These are phyloP conservation scores for Penicillium sp. DNA, from an alignment of 2,329 filamentous ascomycete species.

Conservation along the genomic window DNA sequence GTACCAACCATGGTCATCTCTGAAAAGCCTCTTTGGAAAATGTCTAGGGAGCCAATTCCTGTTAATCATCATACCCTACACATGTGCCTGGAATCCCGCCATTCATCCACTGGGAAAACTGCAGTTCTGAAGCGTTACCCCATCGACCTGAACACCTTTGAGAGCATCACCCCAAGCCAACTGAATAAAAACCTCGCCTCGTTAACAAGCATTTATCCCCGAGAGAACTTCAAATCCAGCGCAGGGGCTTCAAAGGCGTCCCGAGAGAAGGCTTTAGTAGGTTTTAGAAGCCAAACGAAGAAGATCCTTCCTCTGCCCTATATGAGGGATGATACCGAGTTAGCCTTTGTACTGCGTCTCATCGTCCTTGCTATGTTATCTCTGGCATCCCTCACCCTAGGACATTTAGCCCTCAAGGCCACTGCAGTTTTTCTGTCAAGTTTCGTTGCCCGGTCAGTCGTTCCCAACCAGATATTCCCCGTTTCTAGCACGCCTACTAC, in stretches of 20 bases:
- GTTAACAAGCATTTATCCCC: slow-evolving; percentile 40
- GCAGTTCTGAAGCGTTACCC: slow-evolving; percentile 46
- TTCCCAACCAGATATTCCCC: slow-evolving; percentile 27
- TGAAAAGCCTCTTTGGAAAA: slow-evolving; percentile 48
- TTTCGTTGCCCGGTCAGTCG: slow-evolving; percentile 29
- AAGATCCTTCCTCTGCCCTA: slow-evolving; percentile 32
- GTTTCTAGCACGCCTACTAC: slow-evolving; percentile 25
- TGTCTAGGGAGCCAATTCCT: slow-evolving; percentile 38
- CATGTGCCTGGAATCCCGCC: slow-evolving; percentile 48
- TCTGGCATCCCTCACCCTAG: slow-evolving; percentile 35
- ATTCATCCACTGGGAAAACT: slow-evolving; percentile 39
- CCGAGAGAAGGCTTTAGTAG: slow-evolving; percentile 22
- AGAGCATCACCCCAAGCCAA: slow-evolving; percentile 52
- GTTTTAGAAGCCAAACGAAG: slow-evolving; percentile 32
- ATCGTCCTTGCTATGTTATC: slow-evolving; percentile 34
- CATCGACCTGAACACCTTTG: slow-evolving; percentile 53
- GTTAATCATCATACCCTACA: slow-evolving; percentile 49
- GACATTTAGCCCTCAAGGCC: slow-evolving; percentile 35
- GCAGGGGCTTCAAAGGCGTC: slow-evolving; percentile 18
- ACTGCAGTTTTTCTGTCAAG: slow-evolving; percentile 32
- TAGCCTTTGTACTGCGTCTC: slow-evolving; percentile 35
- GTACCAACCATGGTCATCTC: slow-evolving; percentile 52
- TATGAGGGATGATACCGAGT: slow-evolving; percentile 26
- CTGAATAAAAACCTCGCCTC: slow-evolving; percentile 54
- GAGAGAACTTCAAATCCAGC: slow-evolving; percentile 28